These are phyloP conservation scores for Dinochytrium kinnereticum DNA, from an alignment of 371 early-diverging fungal genomes.

Conservation along the genomic window DNA sequence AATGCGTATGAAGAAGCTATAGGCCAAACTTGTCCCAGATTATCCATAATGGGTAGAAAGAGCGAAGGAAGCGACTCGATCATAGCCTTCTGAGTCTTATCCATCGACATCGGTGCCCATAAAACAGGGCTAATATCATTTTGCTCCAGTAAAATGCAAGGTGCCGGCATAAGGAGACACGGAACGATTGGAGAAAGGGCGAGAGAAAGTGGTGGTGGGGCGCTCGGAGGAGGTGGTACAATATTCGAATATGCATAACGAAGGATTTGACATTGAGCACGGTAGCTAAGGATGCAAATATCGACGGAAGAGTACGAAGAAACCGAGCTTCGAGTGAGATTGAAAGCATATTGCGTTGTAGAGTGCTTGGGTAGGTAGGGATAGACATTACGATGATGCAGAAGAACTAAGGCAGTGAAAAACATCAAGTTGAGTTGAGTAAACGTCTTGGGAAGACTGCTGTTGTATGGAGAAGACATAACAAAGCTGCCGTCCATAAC, in stretches of 20 bases:
- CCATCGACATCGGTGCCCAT: not conserved
- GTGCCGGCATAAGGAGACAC: constrained; percentile 16
- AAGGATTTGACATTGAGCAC: constrained; percentile 14
- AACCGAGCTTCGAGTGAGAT: not conserved
- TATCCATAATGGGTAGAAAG: constrained; percentile 11
- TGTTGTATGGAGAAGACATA: not conserved
- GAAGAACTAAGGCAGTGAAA: constrained; percentile 4
- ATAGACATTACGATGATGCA: constrained; percentile 1
- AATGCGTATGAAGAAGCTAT: not conserved
- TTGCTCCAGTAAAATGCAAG: constrained; percentile 10
- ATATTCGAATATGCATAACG: not conserved
- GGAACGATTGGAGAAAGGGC: constrained; percentile 4
- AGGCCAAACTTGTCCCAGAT: constrained; percentile 14
- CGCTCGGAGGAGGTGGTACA: constrained; percentile 7
- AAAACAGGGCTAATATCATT: not conserved
- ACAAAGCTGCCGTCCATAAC: not conserved
- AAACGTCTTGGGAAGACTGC: not conserved
- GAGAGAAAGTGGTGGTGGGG: not conserved
- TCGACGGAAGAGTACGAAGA: not conserved
- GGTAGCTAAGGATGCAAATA: not conserved
- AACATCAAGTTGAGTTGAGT: constrained; percentile 2
- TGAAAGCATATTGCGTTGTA: not conserved
- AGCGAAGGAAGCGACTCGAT: constrained; percentile 5
- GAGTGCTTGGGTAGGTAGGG: not conserved
- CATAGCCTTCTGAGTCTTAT: not conserved